Base-by-base conservation (phyloP, 192 early-diverging fungal genomes). In the Podila minutissima region DNA sequence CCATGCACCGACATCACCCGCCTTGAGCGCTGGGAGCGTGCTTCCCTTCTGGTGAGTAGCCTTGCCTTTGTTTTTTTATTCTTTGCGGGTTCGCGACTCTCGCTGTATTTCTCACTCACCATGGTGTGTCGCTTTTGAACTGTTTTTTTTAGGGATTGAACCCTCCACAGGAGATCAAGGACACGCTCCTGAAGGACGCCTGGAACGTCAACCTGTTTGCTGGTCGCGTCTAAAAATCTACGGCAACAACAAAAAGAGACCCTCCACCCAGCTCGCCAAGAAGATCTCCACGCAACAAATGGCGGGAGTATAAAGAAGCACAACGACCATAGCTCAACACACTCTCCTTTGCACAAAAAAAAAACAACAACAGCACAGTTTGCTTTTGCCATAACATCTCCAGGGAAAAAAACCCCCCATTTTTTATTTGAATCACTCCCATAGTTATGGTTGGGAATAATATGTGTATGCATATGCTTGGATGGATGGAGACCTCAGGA, bases 11-110 rank as follows among this genome's bases (percentile, higher is more conserved):
- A 72, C 37, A 38, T 79, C 61, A 79, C 70, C 24, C 69, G 76
- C 24, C 76, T 79, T 6, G 76, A 79, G 31, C 70, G 76, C 10
- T 79, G 76, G 76, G 70, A 79, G 46, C 66, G 76, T 12, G 76
- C 76, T 19, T 69, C 20, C 2, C 33, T 20, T 9, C 61, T 79
- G 76, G 76, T 79, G 70, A 76, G 46, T 11, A 41, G 2, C 6
- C 22, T 9, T 28, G n/a, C 24, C 1, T 62, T 17, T 32, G 4
- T 38, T 59, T 66, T 28, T 22, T 63, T 37, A 35, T 57, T 13
- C 28, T 5, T 28, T 26, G 29, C 0, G 15, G 20, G n/a, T 33
- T 4, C 10, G 28, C 15, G 20, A 31, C 2, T 48, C 10, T 59
- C 4, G 4, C 4, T 51, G 12, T 60, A 5, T 66, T 38, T 19